phyloP scores from a whole-genome alignment of 345 rosid genomes.

The Gossypium arboreum region DNA sequence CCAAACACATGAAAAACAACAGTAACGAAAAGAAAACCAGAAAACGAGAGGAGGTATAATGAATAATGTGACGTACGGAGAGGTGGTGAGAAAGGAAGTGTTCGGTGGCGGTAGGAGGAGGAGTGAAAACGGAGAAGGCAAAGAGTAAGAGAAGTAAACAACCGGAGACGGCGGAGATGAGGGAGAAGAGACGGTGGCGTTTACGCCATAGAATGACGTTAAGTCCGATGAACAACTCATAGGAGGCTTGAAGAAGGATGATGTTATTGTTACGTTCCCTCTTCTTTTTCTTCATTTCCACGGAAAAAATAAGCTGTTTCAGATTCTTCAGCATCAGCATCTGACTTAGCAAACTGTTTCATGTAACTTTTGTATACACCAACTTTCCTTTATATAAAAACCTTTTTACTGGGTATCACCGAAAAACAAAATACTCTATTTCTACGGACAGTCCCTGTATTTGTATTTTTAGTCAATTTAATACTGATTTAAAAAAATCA shows the following conservation, averaged over 20 bases:
- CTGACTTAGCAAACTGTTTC: not conserved
- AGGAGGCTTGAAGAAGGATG: slow-evolving; percentile 9
- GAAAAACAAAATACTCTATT: not conserved
- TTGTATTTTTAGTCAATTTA: too few species aligned
- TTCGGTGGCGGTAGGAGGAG: slow-evolving; percentile 47
- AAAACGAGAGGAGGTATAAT: not conserved
- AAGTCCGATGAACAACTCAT: slow-evolving; percentile 27
- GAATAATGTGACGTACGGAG: slow-evolving; percentile 15
- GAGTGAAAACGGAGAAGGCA: slow-evolving; percentile 38
- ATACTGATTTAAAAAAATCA: too few species aligned
- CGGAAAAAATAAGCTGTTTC: slow-evolving; percentile 9
- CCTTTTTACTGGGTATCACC: not conserved
- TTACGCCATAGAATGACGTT: slow-evolving; percentile 48
- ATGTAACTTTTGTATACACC: not conserved
- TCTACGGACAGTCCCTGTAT: too few species aligned
- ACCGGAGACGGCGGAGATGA: slow-evolving; percentile 52
- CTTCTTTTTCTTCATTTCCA: slow-evolving; percentile 40
- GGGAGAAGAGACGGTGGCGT: slow-evolving; percentile 52
- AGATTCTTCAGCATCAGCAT: slow-evolving; percentile 15
- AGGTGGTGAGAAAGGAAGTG: slow-evolving; percentile 23
- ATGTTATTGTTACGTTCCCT: slow-evolving; percentile 22
- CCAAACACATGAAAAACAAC: slow-evolving; percentile 10
- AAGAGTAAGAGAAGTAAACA: slow-evolving; percentile 55
- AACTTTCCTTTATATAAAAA: not conserved
- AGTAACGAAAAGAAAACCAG: not conserved